These are phyloP conservation scores for Artemisia tridentata DNA, from an alignment of 129 eudicot species.

Conservation along the genomic window DNA sequence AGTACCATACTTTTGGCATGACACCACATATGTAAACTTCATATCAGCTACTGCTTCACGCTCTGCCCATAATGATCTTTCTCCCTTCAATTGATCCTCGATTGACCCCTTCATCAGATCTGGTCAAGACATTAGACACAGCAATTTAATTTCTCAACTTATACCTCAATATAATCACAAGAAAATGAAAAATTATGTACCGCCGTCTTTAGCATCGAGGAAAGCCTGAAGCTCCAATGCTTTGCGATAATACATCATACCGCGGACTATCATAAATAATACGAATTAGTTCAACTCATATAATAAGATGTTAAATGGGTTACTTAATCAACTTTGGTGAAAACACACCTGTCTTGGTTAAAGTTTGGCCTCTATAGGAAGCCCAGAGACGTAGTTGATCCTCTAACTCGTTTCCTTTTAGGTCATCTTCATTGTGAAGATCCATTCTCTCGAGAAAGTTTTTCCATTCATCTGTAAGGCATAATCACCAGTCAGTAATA, in stretches of 20 bases:
- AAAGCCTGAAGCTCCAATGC: conserved; percentile 99
- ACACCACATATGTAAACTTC: conserved; percentile 98
- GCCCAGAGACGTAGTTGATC: conserved; percentile 96
- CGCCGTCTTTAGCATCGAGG: conserved; percentile 93
- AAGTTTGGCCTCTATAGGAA: conserved; percentile 92
- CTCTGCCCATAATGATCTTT: conserved; percentile 86
- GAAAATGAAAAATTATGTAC: conserved; percentile 28
- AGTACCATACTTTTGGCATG: conserved; percentile 93
- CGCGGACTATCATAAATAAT: conserved; percentile 58
- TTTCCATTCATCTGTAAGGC: conserved; percentile 78
- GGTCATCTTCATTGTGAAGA: conserved; percentile 64
- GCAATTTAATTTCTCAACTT: conserved; percentile 11
- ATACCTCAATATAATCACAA: not conserved
- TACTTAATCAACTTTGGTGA: conserved; percentile 15
- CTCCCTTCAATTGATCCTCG: conserved; percentile 92
- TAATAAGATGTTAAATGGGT: not conserved
- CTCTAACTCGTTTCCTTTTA: conserved; percentile 60
- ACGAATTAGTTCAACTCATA: conserved; percentile 23
- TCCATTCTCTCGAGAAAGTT: conserved; percentile 81
- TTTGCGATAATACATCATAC: conserved; percentile 99
- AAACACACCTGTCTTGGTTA: conserved; percentile 78
- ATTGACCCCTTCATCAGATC: conserved; percentile 94
- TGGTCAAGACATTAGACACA: conserved; percentile 28
- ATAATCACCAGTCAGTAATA: conserved; percentile 14
- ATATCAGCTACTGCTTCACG: conserved; percentile 99